These are phyloP conservation scores for Durio zibethinus DNA, from an alignment of 345 rosid genomes.

Conservation along the genomic window DNA sequence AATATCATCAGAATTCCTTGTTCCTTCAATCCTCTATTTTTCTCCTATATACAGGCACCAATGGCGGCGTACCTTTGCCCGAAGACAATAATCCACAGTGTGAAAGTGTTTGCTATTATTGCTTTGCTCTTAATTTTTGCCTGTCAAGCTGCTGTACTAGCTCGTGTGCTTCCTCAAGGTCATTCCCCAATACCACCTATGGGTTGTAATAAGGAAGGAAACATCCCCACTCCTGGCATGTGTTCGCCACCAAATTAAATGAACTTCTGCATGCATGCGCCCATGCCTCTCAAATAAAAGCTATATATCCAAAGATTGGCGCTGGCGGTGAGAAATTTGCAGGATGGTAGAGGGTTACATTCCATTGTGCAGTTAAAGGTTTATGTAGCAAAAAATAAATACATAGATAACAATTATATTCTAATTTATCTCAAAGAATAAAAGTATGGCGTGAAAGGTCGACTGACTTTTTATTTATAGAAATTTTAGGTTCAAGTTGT, in stretches of 20 bases:
- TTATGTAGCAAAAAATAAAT: too few species aligned
- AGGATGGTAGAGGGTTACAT: too few species aligned
- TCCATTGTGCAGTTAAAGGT: too few species aligned
- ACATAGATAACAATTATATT: too few species aligned
- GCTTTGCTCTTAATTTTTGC: not conserved
- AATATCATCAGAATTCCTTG: not conserved
- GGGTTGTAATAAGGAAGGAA: not conserved
- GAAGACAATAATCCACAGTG: not conserved
- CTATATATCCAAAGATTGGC: rapidly evolving
- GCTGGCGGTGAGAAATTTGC: too few species aligned
- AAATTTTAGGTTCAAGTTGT: too few species aligned
- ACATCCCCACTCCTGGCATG: not conserved
- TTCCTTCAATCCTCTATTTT: too few species aligned
- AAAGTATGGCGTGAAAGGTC: too few species aligned
- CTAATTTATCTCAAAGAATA: too few species aligned
- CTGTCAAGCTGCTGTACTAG: not conserved
- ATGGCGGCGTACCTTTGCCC: not conserved
- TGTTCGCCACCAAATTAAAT: not conserved
- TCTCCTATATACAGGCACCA: not conserved
- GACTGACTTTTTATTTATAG: too few species aligned
- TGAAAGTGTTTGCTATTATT: not conserved
- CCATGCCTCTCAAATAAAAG: too few species aligned
- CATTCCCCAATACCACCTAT: not conserved
- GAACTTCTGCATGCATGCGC: too few species aligned
- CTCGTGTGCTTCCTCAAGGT: not conserved